Base-by-base conservation (phyloP, 371 early-diverging fungal genomes). In the Rhizomucor pusillus region DNA sequence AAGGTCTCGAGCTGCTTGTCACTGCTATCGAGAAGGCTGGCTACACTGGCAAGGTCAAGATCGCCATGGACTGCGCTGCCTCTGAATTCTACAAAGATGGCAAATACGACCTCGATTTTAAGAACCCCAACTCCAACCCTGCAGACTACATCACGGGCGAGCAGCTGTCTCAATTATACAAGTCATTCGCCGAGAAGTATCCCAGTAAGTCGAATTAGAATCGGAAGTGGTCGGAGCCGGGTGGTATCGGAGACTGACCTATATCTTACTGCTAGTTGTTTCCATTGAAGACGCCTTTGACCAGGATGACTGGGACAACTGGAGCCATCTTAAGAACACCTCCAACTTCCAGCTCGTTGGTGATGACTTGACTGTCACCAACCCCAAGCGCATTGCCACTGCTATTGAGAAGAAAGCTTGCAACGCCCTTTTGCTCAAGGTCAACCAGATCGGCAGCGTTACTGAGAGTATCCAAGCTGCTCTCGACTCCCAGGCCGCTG, bases 261-360 rank as follows among this genome's bases (percentile, higher is more conserved):
- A 19, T 50, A 41, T 12, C 22, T 12, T 24, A 20, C 13, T 52
- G 36, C 10, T 55, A 75, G 77, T 97, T 49, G 91, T 92, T 57
- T 95, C 96, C 59, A 94, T 99, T 67, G 99, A 99, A 83, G 99
- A 99, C 86, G 99, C 99, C 58, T 99, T 99, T 68, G 97, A 95
- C 79, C 99, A 99, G 85, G 97, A 97, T 78, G 99, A 99, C 83
- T 97, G 90, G 90, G 88, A 82, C 24, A 85, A 90, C 58, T 99
- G 97, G 94, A 69, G 81, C 71, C 88, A 87, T 73, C 82, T 99
- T 59, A 80, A 75, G 57, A 74, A 62, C 16, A 70, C 79, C 25
- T 80, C 85, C 54, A 80, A 82, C 55, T 81, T 81, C 72, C 97
- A 96, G 76, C 90, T 99, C 60, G 98, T 99, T 64, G 99, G 98